Conservation (phyloP, 768 basidiomycete genomes). For the Boletus coccyginus region DNA sequence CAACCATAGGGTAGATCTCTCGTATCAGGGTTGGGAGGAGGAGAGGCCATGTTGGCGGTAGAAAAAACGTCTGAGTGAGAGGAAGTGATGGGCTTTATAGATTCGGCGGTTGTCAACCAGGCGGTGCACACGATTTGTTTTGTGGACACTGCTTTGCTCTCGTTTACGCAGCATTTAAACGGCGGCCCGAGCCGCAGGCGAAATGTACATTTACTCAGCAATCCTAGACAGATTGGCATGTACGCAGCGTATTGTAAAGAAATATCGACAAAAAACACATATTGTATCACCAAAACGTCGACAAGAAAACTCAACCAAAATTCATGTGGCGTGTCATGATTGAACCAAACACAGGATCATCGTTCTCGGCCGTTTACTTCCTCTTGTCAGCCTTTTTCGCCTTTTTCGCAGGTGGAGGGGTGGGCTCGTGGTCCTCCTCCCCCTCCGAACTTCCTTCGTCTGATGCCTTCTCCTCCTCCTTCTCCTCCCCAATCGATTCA, state of each 20-base stretch:
- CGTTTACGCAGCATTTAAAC: conserved; percentile 23
- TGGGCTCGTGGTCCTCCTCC: conserved; percentile 27
- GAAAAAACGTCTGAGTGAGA: conserved; percentile 22
- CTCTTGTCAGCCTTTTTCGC: conserved; percentile 27
- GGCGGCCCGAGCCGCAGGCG: conserved; percentile 12
- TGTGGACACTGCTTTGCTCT: conserved; percentile 35
- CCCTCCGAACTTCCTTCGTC: conserved; percentile 23
- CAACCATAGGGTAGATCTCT: conserved; percentile 66
- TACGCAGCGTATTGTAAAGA: conserved; percentile 19
- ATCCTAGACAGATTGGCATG: not conserved
- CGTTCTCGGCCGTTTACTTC: conserved; percentile 16
- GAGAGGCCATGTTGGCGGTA: conserved; percentile 39
- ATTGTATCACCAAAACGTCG: conserved; percentile 20
- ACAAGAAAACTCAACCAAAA: conserved; percentile 4
- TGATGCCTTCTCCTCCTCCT: conserved; percentile 21
- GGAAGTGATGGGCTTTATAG: conserved; percentile 24
- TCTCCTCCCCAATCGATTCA: conserved; percentile 27
- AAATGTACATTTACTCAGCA: conserved; percentile 3
- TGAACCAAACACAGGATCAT: conserved; percentile 7
- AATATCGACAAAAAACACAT: conserved; percentile 29
- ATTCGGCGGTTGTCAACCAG: not conserved
- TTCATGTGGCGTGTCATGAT: conserved; percentile 2
- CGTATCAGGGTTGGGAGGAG: conserved; percentile 51
- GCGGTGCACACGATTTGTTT: conserved; percentile 18
- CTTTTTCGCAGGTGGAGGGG: conserved; percentile 31